Evolutionary conservation across 2,329 filamentous ascomycete genomes (phyloP), one percentile per base, ranked within the genome.

Genomic region (Exophiala xenobiotica): DNA sequence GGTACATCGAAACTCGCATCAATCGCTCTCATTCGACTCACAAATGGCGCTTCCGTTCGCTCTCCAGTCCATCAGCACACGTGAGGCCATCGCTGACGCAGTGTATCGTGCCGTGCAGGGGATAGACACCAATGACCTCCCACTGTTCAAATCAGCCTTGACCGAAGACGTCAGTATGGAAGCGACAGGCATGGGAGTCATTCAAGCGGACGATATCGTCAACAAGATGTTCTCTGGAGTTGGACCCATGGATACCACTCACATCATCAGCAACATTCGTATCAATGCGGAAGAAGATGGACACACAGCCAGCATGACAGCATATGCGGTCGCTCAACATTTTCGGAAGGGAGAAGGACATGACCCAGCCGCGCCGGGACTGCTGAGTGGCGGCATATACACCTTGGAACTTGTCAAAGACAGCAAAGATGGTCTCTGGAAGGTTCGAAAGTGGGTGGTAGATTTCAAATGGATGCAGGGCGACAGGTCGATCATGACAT

Each of bases 51-150:
- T 23, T 6, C 20, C 37, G n/a, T 23, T 24, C 37, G 38, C 14
- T 7, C 23, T 52, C 14, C 12, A 56, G 6, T 40, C 58, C 18
- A 60, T 67, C 18, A 61, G 41, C 46, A 53, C 39, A 37, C 60
- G 65, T 16, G 67, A 69, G 16, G 65, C 67, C 19, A 62, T 70
- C 40, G 42, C 57, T n/a, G 68, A 70, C 44, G 58, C 66, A 12
- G 23, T 69, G 24, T 63, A 67, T 55, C 66, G 67, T 33, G 53
- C 43, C 47, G 49, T 65, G 20, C 46, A 55, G 9, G 60, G 51
- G 37, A 53, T 67, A 20, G 67, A 70, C 57, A 64, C 52, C 35
- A 52, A 58, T 22, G 61, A 67, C 54, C 11, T 43, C 3, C 29
- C 46, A 4, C 63, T 70, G 3, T 64, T 67, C 56, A 57, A 67